Conservation (phyloP, 1,284 basidiomycete species). For the Leucoagaricus sp. region DNA sequence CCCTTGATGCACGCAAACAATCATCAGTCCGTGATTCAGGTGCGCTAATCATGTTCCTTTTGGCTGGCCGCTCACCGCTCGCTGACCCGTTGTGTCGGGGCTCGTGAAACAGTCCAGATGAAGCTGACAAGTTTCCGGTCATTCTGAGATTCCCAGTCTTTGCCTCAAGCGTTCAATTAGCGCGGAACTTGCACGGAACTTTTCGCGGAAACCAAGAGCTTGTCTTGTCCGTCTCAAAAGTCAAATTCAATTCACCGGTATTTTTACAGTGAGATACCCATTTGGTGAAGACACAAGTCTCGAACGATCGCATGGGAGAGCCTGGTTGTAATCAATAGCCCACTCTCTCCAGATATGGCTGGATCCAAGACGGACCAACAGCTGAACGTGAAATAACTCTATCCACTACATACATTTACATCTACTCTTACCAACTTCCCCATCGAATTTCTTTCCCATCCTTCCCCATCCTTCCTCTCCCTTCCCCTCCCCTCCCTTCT, state of each 20-base stretch:
- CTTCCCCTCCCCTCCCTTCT: not conserved
- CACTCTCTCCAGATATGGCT: not conserved
- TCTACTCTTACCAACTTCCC: not conserved
- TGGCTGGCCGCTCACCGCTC: not conserved
- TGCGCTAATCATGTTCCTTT: not conserved
- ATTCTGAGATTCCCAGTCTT: not conserved
- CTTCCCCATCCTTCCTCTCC: not conserved
- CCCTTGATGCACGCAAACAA: not conserved
- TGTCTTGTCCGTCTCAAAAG: not conserved
- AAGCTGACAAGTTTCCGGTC: not conserved
- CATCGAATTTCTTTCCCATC: not conserved
- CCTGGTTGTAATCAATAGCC: not conserved
- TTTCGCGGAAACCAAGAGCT: slow-evolving; percentile 8
- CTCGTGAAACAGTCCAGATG: too few species aligned
- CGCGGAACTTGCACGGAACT: not conserved
- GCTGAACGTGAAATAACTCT: not conserved
- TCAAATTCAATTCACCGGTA: not conserved
- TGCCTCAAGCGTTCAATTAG: not conserved
- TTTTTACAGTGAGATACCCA: slow-evolving; percentile 5
- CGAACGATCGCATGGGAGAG: not conserved
- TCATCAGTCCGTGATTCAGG: not conserved
- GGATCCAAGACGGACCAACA: not conserved
- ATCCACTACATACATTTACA: not conserved
- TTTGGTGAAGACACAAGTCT: not conserved
- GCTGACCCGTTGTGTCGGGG: too few species aligned